Percentiles rank a stretch among this genome's conserved stretches.
These are phyloP conservation scores for Bassia scoparia DNA, from an alignment of 148 eudicot genomes.

Conservation along the genomic window DNA sequence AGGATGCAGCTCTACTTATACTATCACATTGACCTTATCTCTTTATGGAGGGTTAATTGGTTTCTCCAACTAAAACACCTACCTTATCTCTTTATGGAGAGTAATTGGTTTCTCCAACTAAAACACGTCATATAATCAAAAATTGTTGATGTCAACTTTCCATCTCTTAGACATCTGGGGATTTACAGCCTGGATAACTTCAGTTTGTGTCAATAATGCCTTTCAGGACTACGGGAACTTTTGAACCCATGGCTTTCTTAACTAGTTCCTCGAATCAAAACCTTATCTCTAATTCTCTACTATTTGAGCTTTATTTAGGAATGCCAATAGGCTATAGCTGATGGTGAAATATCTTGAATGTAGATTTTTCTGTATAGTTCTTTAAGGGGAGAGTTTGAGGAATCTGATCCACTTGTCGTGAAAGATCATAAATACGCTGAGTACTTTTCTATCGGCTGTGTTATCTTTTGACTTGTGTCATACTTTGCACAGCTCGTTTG, in stretches of 20 bases:
- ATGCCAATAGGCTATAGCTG: neutral
- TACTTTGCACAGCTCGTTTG: neutral
- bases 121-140: neutral
- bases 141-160: neutral
- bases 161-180: neutral
- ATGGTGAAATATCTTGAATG: neutral
- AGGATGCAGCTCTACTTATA: neutral
- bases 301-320: neutral
- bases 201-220: neutral
- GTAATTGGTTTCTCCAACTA: neutral
- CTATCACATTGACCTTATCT: neutral
- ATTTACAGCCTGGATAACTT: neutral
- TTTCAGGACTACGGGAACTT: neutral
- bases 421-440: neutral
- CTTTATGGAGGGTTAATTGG: neutral
- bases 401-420: too few species aligned
- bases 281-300: neutral
- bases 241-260: neutral
- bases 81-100: neutral
- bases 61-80: neutral
- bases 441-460: neutral
- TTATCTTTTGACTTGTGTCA: too few species aligned
- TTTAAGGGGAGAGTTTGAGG: neutral
- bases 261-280: neutral
- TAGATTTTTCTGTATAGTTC: neutral